Percentiles rank a stretch among this genome's conserved stretches.
Conservation (phyloP, 768 basidiomycete species). For the Xerocomellus chrysenteron region DNA sequence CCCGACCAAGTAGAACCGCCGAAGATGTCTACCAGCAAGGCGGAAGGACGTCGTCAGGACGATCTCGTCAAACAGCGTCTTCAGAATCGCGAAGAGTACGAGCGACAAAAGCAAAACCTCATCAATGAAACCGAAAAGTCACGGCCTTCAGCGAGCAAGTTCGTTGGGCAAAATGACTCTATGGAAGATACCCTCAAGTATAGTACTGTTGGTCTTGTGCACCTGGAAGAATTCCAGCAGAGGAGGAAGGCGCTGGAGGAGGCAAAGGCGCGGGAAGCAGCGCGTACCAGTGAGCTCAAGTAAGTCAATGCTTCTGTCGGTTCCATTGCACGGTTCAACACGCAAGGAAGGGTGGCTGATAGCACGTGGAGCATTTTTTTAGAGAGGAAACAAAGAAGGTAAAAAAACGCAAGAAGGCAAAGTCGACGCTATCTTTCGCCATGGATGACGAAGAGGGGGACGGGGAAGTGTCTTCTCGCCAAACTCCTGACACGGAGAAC, state of each 20-base stretch:
- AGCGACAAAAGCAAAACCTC: conserved; percentile 76
- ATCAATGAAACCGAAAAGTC: conserved; percentile 91
- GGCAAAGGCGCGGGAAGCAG: conserved; percentile 86
- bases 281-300: conserved; percentile 81
- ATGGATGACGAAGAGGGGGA: conserved; percentile 75
- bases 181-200: conserved; percentile 93
- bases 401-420: conserved; percentile 93
- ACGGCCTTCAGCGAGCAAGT: conserved; percentile 81
- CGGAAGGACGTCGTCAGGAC: conserved; percentile 84
- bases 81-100: conserved; percentile 77
- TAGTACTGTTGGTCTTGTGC: conserved; percentile 88
- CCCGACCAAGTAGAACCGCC: conserved; percentile 14
- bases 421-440: conserved; percentile 88
- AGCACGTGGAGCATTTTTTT: conserved; percentile 79
- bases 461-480: conserved; percentile 38
- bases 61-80: conserved; percentile 81
- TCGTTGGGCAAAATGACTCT: conserved; percentile 92
- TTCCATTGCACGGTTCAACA: conserved; percentile 1
- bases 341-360: conserved; percentile 54
- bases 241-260: conserved; percentile 87
- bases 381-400: conserved; percentile 82
- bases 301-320: conserved; percentile 47
- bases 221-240: conserved; percentile 90
- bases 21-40: conserved; percentile 71
- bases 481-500: conserved; percentile 37